Evolutionary conservation across 1,139 yeast species (phyloP).

Genomic region (Pichia sp.): DNA sequence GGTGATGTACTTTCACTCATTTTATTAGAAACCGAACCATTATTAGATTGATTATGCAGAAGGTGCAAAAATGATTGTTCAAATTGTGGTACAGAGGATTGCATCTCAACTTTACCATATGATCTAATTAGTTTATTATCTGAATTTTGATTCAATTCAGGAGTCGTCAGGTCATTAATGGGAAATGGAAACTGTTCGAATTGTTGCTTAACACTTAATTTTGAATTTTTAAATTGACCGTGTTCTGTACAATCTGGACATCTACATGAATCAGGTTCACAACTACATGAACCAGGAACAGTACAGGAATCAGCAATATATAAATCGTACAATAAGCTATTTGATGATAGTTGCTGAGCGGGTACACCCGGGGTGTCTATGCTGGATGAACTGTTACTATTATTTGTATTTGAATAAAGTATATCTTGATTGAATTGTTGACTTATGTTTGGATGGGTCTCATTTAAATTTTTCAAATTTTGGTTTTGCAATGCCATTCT

Average conservation of each 20-base stretch:
- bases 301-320: conserved; percentile 36
- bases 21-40: background rate
- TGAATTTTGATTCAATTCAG: background rate
- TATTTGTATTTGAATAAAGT: background rate
- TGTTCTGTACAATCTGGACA: conserved; percentile 47
- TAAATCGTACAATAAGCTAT: conserved; percentile 22
- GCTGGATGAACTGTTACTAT: background rate
- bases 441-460: background rate
- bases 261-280: conserved; percentile 39
- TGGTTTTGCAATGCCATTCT: background rate
- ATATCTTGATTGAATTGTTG: background rate
- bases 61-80: conserved; percentile 16
- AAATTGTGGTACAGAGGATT: conserved; percentile 15
- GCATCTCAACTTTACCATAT: conserved; percentile 15
- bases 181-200: conserved; percentile 17
- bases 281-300: conserved; percentile 45
- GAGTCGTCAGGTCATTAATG: background rate
- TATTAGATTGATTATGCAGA: background rate
- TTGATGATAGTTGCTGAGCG: background rate
- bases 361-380: background rate
- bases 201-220: conserved; percentile 14
- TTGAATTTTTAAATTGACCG: conserved; percentile 22
- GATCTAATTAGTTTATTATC: conserved; percentile 2
- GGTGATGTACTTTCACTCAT: background rate
- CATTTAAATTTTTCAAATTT: background rate